phyloP scores from a whole-genome alignment of 2,329 filamentous ascomycete genomes.

The Teratosphaeria viscida region DNA sequence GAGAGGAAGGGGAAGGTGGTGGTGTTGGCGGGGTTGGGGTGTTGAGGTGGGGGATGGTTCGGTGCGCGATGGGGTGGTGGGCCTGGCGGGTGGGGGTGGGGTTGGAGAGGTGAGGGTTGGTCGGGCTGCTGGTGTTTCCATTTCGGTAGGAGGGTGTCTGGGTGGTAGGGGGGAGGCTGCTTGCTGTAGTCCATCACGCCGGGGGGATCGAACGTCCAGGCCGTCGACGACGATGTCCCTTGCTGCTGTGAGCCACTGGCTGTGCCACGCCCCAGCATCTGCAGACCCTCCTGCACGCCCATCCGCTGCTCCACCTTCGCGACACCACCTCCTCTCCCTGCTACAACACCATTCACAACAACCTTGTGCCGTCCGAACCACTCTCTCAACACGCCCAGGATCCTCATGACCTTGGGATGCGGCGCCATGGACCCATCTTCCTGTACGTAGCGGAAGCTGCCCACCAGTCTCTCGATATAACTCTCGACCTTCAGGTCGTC shows the following conservation, averaged over 20 bases:
- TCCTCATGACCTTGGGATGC: conserved; percentile 38
- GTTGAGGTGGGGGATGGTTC: neutral
- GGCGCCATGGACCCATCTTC: conserved; percentile 21
- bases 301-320: neutral
- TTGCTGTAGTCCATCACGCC: conserved; percentile 11
- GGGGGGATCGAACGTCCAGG: conserved; percentile 16
- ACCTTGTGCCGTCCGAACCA: conserved; percentile 32
- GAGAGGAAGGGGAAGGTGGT: neutral
- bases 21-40: neutral
- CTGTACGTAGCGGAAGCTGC: conserved; percentile 25
- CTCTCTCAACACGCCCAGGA: conserved; percentile 35
- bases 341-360: conserved; percentile 9
- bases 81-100: neutral
- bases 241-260: conserved; percentile 3
- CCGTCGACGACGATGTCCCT: conserved; percentile 6
- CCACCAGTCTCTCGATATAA: conserved; percentile 36
- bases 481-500: conserved; percentile 38
- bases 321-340: conserved; percentile 4
- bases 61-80: neutral
- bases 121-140: neutral
- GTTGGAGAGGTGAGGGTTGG: neutral
- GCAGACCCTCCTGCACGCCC: conserved; percentile 3
- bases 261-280: conserved; percentile 7
- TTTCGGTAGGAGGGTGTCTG: conserved; percentile 8
- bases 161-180: conserved; percentile 7